phyloP scores from a whole-genome alignment of 1,284 basidiomycete genomes.

The Blastosporella zonata region DNA sequence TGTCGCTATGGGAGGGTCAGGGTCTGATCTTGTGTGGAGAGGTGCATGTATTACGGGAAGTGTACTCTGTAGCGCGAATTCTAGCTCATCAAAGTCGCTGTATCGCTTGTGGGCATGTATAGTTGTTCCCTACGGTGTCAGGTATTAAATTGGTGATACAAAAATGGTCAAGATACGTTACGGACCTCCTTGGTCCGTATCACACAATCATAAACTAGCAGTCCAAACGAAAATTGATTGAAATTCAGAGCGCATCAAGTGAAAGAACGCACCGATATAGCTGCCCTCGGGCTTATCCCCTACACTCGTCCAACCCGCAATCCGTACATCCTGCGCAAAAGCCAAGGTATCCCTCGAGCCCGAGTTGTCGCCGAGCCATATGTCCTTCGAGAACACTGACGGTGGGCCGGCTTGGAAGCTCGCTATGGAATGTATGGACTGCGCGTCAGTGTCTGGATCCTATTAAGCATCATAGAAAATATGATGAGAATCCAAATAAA shows the following conservation, averaged over 20 bases:
- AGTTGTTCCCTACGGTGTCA: conserved; percentile 46
- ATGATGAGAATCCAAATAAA: background rate
- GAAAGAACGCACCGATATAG: conserved; percentile 49
- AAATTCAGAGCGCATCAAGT: background rate
- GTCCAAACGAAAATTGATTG: background rate
- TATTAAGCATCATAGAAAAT: background rate
- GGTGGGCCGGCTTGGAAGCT: conserved; percentile 35
- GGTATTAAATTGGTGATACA: background rate
- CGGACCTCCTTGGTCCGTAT: conserved; percentile 59
- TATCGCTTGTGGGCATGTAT: conserved; percentile 72
- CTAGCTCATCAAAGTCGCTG: conserved; percentile 62
- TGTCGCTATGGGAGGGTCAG: conserved; percentile 31
- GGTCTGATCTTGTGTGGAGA: conserved; percentile 1
- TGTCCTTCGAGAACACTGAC: conserved; percentile 59
- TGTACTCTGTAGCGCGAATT: conserved; percentile 45
- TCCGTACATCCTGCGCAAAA: conserved; percentile 61
- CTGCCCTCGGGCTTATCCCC: conserved; percentile 59
- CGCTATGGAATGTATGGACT: conserved; percentile 9
- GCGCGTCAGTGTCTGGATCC: conserved; percentile 15
- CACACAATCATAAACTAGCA: conserved; percentile 58
- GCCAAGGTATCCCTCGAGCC: conserved; percentile 48
- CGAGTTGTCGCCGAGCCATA: conserved; percentile 61
- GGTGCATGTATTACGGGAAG: conserved; percentile 41
- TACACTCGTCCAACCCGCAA: conserved; percentile 67
- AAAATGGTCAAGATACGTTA: background rate